phyloP scores from a whole-genome alignment of 192 early-diverging fungal species.

The Coemansia sp. region DNA sequence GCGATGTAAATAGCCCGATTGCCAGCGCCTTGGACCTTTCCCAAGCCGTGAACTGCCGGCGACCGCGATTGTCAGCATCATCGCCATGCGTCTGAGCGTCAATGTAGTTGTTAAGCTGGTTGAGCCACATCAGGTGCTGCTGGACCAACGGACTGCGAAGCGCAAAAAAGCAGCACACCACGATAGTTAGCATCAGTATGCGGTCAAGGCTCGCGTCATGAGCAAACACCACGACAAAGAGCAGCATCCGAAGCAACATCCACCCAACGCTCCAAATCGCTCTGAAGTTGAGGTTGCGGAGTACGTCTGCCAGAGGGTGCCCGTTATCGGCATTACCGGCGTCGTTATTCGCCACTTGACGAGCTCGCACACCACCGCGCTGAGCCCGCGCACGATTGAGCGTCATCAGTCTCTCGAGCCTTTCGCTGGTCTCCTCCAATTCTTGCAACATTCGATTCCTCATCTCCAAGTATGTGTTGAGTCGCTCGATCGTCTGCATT shows the following conservation, averaged over 20 bases:
- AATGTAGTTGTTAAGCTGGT: constrained; percentile 16
- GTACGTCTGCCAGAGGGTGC: constrained; percentile 18
- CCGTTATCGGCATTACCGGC: background rate
- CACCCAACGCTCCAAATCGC: constrained; percentile 37
- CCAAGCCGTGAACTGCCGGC: constrained; percentile 23
- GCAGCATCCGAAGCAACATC: constrained; percentile 37
- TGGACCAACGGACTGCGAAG: constrained; percentile 34
- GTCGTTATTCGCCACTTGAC: background rate
- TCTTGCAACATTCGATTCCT: constrained; percentile 6
- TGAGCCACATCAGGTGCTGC: constrained; percentile 15
- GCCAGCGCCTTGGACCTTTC: constrained; percentile 46
- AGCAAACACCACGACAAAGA: constrained; percentile 40
- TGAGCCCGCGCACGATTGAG: constrained; percentile 1
- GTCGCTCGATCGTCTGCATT: background rate
- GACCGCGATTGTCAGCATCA: background rate
- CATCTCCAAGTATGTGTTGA: background rate
- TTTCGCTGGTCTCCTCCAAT: background rate
- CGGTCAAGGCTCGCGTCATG: constrained; percentile 47
- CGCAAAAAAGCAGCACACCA: constrained; percentile 18
- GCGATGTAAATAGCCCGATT: constrained; percentile 46
- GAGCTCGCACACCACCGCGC: constrained; percentile 1
- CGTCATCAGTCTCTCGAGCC: constrained; percentile 1
- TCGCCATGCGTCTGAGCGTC: background rate
- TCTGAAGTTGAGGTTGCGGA: constrained; percentile 34
- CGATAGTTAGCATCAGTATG: constrained; percentile 17